Percentiles rank a stretch among this genome's conserved stretches.
These are phyloP conservation scores for Aspergillus terreus DNA, from an alignment of 2,329 filamentous ascomycete species.

Conservation along the genomic window DNA sequence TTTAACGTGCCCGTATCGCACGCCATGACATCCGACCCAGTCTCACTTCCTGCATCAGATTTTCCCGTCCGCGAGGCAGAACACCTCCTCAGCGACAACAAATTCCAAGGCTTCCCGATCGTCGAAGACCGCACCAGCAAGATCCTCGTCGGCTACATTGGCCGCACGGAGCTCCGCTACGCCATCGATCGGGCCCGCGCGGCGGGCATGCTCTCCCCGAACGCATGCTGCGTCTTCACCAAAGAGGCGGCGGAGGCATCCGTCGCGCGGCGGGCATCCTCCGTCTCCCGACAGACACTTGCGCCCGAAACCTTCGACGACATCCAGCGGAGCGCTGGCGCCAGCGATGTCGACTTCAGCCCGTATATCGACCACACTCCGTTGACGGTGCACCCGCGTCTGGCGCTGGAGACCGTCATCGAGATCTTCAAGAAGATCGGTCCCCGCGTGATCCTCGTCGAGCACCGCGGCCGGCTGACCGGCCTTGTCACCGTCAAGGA, in stretches of 20 bases:
- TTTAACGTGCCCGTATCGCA: conserved; percentile 91
- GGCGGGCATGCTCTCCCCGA: conserved; percentile 61
- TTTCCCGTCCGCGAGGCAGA: conserved; percentile 75
- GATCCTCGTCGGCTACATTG: conserved; percentile 84
- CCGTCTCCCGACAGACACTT: conserved; percentile 17
- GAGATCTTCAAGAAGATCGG: conserved; percentile 98
- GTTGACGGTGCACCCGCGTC: conserved; percentile 81
- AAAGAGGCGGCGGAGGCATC: conserved; percentile 46
- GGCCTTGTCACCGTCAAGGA: conserved; percentile 96
- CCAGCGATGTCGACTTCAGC: conserved; percentile 70
- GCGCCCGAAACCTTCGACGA: conserved; percentile 57
- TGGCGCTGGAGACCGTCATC: conserved; percentile 95
- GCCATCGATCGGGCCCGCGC: conserved; percentile 77
- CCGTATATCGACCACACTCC: conserved; percentile 87
- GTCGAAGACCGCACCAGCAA: conserved; percentile 70
- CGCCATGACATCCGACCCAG: conserved; percentile 77
- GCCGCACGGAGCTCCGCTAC: conserved; percentile 85
- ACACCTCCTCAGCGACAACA: conserved; percentile 68
- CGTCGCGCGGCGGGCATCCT: conserved; percentile 29
- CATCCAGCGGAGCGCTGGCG: conserved; percentile 53
- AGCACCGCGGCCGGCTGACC: conserved; percentile 77
- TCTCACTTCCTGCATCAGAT: conserved; percentile 69
- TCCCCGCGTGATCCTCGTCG: conserved; percentile 85
- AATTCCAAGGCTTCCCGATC: conserved; percentile 90
- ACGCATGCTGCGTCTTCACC: conserved; percentile 70